A percentile compares a stretch with the other conserved stretches of the same genome.
Evolutionary conservation across 2,329 filamentous ascomycete species (phyloP).

Genomic region (Curvularia sp.): DNA sequence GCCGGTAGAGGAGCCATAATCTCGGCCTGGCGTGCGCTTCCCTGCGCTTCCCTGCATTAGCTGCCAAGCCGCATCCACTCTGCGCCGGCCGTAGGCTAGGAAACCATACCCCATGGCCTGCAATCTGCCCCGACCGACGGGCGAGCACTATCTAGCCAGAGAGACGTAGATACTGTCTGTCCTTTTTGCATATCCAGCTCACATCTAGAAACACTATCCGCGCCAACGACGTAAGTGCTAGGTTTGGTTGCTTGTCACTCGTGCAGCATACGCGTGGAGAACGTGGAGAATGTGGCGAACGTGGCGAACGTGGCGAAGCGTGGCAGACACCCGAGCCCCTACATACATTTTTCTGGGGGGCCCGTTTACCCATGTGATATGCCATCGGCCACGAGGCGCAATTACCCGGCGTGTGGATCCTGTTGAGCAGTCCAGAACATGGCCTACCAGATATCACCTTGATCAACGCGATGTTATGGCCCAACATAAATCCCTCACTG

Average conservation of each 20-base stretch:
- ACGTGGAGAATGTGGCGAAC: conserved; percentile 5
- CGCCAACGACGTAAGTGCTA: background rate
- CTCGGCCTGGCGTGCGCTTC: conserved; percentile 15
- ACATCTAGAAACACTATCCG: background rate
- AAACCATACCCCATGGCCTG: conserved; percentile 20
- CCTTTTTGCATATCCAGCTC: background rate
- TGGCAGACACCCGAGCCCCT: conserved; percentile 1
- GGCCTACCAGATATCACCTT: background rate
- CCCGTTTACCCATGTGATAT: conserved; percentile 3
- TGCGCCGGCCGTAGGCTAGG: conserved; percentile 27
- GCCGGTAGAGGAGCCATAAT: conserved; percentile 27
- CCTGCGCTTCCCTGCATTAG: conserved; percentile 26
- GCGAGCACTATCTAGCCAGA: background rate
- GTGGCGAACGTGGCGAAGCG: conserved; percentile 8
- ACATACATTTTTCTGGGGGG: background rate
- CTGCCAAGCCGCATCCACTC: conserved; percentile 23
- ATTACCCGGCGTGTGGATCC: background rate
- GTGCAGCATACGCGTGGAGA: background rate
- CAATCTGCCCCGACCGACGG: background rate
- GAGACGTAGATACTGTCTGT: background rate
- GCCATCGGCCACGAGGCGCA: background rate
- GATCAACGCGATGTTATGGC: background rate
- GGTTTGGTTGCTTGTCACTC: background rate
- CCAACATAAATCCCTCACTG: background rate
- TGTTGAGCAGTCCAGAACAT: background rate